Evolutionary conservation across 2,329 filamentous ascomycete genomes (phyloP).

Genomic region (Aschersonia sp.): DNA sequence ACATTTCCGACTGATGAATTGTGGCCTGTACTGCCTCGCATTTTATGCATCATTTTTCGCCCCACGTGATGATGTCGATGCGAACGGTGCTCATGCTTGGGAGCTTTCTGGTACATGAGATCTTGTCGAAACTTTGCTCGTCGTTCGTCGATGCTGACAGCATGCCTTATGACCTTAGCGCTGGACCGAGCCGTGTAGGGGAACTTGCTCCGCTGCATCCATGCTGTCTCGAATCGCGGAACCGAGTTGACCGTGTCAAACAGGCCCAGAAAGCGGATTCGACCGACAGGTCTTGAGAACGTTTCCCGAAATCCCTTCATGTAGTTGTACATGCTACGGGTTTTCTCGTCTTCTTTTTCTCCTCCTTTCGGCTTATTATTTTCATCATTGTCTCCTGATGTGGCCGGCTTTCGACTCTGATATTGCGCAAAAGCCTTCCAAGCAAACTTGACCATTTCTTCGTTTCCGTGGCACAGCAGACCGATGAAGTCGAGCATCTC

Average conservation of each 20-base stretch:
- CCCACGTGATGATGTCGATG: conserved; percentile 11
- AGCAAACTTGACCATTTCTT: conserved; percentile 72
- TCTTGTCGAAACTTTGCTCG: conserved; percentile 60
- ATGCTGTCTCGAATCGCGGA: conserved; percentile 58
- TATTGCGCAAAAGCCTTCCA: conserved; percentile 71
- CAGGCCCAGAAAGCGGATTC: conserved; percentile 62
- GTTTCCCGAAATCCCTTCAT: conserved; percentile 73
- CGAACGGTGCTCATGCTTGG: conserved; percentile 6
- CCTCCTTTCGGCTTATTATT: conserved; percentile 18
- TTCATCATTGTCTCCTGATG: conserved; percentile 24
- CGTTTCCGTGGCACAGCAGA: conserved; percentile 65
- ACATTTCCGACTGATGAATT: background rate
- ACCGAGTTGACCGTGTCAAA: conserved; percentile 78
- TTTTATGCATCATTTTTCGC: conserved; percentile 6
- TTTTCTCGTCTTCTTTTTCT: conserved; percentile 12
- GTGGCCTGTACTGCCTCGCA: conserved; percentile 8
- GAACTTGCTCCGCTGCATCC: conserved; percentile 69
- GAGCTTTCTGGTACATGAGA: conserved; percentile 40
- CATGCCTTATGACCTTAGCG: conserved; percentile 50
- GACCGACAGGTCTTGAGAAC: conserved; percentile 59
- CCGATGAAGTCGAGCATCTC: conserved; percentile 80
- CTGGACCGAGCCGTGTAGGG: conserved; percentile 48
- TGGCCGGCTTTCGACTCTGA: conserved; percentile 43
- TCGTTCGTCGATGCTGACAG: conserved; percentile 56
- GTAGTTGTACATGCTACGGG: conserved; percentile 51